Percentiles rank a stretch among this genome's conserved stretches.
Evolutionary conservation across 768 basidiomycete genomes (phyloP).

Genomic region (Lyophyllum semitale): DNA sequence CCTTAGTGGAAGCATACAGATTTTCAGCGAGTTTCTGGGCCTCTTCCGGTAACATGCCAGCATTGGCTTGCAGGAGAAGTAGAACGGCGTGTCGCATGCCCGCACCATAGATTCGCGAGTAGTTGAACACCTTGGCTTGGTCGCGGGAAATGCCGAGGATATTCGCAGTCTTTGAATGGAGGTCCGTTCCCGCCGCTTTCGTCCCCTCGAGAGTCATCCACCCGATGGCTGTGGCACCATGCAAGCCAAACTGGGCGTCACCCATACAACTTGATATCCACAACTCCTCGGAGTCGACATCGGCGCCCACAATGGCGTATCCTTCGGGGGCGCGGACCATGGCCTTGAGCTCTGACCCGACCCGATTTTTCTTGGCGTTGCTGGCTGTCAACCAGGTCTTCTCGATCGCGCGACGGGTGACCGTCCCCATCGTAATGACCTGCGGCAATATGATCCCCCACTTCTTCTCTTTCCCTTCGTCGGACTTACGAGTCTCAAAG

Average conservation of each 20-base stretch:
- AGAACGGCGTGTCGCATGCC: constrained; percentile 93
- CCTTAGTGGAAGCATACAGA: constrained; percentile 92
- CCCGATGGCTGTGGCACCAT: constrained; percentile 94
- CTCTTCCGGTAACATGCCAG: constrained; percentile 73
- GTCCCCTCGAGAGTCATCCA: constrained; percentile 99
- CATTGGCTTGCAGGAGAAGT: constrained; percentile 82
- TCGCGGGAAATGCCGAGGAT: constrained; percentile 94
- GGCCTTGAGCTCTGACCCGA: constrained; percentile 97
- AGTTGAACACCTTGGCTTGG: constrained; percentile 98
- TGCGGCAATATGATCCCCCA: constrained; percentile 95
- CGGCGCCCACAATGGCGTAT: constrained; percentile 94
- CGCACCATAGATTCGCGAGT: constrained; percentile 98
- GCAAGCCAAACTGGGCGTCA: constrained; percentile 95
- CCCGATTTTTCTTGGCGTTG: constrained; percentile 95
- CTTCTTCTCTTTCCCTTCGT: constrained; percentile 39
- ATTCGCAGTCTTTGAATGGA: constrained; percentile 94
- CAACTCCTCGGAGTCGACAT: constrained; percentile 97
- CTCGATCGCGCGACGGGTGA: constrained; percentile 96
- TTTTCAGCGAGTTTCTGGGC: constrained; percentile 82
- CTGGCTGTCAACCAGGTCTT: constrained; percentile 98
- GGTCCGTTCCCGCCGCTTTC: constrained; percentile 90
- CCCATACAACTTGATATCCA: constrained; percentile 99
- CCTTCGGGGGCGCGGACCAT: constrained; percentile 95
- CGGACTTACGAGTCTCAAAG: constrained; percentile 29
- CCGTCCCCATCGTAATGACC: constrained; percentile 97